Base-by-base conservation (phyloP, 768 basidiomycete genomes). In the Lentinula boryana region DNA sequence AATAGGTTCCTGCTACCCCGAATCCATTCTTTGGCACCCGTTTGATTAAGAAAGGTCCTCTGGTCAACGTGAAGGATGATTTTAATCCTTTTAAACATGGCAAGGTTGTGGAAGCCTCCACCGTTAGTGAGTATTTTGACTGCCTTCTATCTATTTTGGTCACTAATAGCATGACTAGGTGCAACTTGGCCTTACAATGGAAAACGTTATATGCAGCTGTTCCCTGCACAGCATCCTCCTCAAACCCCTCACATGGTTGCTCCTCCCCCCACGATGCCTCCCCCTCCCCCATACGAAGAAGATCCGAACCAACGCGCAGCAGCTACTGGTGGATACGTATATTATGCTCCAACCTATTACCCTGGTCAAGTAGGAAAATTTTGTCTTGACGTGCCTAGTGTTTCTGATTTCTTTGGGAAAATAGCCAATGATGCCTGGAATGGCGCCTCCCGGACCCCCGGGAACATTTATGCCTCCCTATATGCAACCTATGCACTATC, bases 1-100 rank as follows among this genome's bases (percentile, higher is more conserved):
- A 36, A 12, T 31, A 80, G 77, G 66, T 74, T n/a, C 76, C 79
- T 53, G 61, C 82, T 27, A 72, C 80, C 9, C 84, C 86, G 35
- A 92, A 97, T 69, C 88, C 93, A 16, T 98, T 98, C 87, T 98
- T 97, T 68, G 91, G 94, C 33, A 78, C 84, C 33, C 87, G 89
- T 38, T 71, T 78, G 18, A 83, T 86, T 71, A 93, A 93, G 80
- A 91, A 89, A 75, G 82, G 80, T 58, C 68, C 81, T 3, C 80
- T 84, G 23, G 88, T 95, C 38, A 89, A 93, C 69, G 84, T 96
- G 72, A 93, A 96, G 75, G 93, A 97, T 66, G 96, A 98, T 70
- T 99, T 99, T 71, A 97, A 95, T 71, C 95, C 96, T 15, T 97
- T 96, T 84, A 93, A 92, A 75, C 84, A 88, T 67, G 83, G 84